Percentiles rank a stretch among this genome's conserved stretches.
phyloP scores from a whole-genome alignment of 345 rosid species.

The Gynandropsis gynandra region DNA sequence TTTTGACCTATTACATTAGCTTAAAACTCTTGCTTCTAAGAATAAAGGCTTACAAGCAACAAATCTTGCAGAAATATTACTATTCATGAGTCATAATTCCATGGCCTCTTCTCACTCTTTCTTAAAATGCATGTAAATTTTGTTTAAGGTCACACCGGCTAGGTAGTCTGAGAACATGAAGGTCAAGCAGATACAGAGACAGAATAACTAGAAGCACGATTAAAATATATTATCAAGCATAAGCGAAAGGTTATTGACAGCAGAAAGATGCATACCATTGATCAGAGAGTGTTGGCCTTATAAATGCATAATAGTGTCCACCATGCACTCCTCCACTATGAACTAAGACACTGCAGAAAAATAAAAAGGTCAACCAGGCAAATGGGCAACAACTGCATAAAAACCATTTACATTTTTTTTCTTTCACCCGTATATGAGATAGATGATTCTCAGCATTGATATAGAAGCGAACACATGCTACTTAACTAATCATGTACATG shows the following conservation, averaged over 20 bases:
- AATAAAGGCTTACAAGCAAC: background rate
- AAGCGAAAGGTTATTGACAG: too few relatives aligned
- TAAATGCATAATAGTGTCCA: conserved; percentile 95
- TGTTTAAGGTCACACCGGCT: too few relatives aligned
- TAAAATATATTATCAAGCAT: too few relatives aligned
- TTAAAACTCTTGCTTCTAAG: too few relatives aligned
- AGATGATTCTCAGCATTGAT: background rate
- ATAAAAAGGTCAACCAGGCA: conserved; percentile 8
- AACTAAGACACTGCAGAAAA: conserved; percentile 70
- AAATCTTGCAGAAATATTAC: background rate
- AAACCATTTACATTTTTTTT: background rate
- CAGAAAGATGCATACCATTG: conserved; percentile 47
- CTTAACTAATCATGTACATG: background rate
- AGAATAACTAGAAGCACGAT: too few relatives aligned
- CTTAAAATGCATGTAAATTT: too few relatives aligned
- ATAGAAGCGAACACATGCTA: too few relatives aligned
- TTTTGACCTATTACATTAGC: too few relatives aligned
- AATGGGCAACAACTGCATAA: background rate
- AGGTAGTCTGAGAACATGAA: too few relatives aligned
- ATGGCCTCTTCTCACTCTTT: too few relatives aligned
- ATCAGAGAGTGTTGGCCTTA: conserved; percentile 86
- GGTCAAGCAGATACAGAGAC: too few relatives aligned
- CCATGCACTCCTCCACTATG: conserved; percentile 98
- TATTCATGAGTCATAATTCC: too few relatives aligned
- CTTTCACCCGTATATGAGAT: conserved; percentile 5